phyloP scores from a whole-genome alignment of 2,329 filamentous ascomycete species.

The Fusarium caatingaense region DNA sequence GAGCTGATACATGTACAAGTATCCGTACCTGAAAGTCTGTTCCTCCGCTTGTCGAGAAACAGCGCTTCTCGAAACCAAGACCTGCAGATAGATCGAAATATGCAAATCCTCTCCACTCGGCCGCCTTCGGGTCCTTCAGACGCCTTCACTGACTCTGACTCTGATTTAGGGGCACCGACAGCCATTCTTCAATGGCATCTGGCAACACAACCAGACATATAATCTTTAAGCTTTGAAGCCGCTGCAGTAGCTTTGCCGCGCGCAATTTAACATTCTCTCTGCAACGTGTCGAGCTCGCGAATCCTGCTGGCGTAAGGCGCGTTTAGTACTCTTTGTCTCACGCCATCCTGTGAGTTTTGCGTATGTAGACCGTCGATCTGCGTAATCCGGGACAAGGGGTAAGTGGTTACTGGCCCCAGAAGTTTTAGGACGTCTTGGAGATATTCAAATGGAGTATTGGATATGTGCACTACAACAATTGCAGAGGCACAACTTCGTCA shows the following conservation, averaged over 20 bases:
- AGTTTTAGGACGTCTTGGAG: not conserved
- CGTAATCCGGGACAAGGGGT: constrained; percentile 1
- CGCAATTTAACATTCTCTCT: constrained; percentile 20
- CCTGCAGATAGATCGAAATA: constrained; percentile 31
- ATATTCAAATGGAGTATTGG: not conserved
- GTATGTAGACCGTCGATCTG: constrained; percentile 15
- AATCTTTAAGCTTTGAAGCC: constrained; percentile 17
- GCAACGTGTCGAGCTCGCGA: constrained; percentile 33
- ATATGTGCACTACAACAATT: not conserved
- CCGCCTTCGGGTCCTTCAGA: constrained; percentile 18
- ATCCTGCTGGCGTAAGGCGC: constrained; percentile 12
- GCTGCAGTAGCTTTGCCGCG: constrained; percentile 18
- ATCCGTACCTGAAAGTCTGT: constrained; percentile 27
- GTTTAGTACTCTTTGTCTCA: constrained; percentile 16
- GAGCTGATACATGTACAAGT: constrained; percentile 12
- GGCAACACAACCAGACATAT: constrained; percentile 18
- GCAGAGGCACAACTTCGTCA: not conserved
- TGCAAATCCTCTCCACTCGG: constrained; percentile 30
- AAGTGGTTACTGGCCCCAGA: not conserved
- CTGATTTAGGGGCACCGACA: constrained; percentile 7
- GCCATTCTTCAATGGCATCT: constrained; percentile 28
- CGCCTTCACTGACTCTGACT: constrained; percentile 8
- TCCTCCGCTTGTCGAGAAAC: constrained; percentile 16
- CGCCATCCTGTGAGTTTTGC: constrained; percentile 9
- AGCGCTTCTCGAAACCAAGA: constrained; percentile 46